A percentile compares a stretch with the other conserved stretches of the same genome.
These are phyloP conservation scores for Candida easanensis DNA, from an alignment of 805 yeast species.

Conservation along the genomic window DNA sequence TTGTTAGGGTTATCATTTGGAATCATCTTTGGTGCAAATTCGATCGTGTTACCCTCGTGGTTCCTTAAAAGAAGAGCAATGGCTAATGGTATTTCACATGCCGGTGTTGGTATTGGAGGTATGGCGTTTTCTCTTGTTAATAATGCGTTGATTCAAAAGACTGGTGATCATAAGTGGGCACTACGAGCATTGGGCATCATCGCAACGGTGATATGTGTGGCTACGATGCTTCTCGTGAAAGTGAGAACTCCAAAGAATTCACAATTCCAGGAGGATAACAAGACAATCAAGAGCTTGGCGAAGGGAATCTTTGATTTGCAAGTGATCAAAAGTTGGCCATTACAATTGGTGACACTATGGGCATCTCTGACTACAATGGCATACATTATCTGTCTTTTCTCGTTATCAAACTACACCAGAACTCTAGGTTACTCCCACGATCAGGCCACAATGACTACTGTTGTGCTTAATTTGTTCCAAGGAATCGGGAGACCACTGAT, in stretches of 20 bases:
- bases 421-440: slow-evolving; percentile 43
- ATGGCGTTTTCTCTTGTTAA: slow-evolving; percentile 40
- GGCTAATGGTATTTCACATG: slow-evolving; percentile 46
- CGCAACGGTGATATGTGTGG: slow-evolving; percentile 34
- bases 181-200: slow-evolving; percentile 42
- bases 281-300: slow-evolving; percentile 20
- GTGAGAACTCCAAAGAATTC: slow-evolving; percentile 39
- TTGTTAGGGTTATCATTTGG: slow-evolving; percentile 50
- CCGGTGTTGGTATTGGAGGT: slow-evolving; percentile 57
- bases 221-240: slow-evolving; percentile 42
- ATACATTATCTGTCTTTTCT: slow-evolving; percentile 43
- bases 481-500: slow-evolving; percentile 47
- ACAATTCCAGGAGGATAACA: slow-evolving; percentile 15
- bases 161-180: slow-evolving; percentile 46
- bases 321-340: slow-evolving; percentile 31
- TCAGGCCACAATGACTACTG: slow-evolving; percentile 45
- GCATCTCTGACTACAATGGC: slow-evolving; percentile 35
- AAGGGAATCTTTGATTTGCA: slow-evolving; percentile 34
- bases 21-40: slow-evolving; percentile 49
- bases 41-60: slow-evolving; percentile 53
- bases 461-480: slow-evolving; percentile 45
- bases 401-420: slow-evolving; percentile 45
- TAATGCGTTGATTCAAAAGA: slow-evolving; percentile 38
- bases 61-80: slow-evolving; percentile 46
- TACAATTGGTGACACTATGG: slow-evolving; percentile 37